Evolutionary conservation across 306 rosid species (phyloP).

Genomic region (Boehmeria nivea): DNA sequence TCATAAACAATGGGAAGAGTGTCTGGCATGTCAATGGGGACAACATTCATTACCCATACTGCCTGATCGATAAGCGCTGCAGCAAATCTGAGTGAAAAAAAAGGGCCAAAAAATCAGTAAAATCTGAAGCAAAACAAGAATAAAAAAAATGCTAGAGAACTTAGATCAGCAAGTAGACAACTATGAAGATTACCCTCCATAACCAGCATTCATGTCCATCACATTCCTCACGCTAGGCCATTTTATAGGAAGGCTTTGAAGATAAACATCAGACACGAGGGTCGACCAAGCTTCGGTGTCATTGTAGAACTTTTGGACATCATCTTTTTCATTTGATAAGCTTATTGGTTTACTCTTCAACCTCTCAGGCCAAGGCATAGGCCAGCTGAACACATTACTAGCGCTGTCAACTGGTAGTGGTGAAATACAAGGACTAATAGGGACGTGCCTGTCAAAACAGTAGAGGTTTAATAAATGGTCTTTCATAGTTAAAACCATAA

Average conservation of each 20-base stretch:
- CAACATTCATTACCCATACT: slow-evolving; percentile 90
- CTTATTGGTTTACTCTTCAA: slow-evolving; percentile 68
- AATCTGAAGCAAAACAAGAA: neutral
- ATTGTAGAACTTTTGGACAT: slow-evolving; percentile 39
- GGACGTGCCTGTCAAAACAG: slow-evolving; percentile 59
- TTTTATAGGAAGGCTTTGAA: slow-evolving; percentile 39
- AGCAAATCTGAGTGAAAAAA: slow-evolving; percentile 56
- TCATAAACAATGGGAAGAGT: slow-evolving; percentile 64
- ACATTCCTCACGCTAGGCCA: slow-evolving; percentile 82
- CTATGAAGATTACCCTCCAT: slow-evolving; percentile 66
- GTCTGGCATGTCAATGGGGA: slow-evolving; percentile 64
- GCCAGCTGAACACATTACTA: slow-evolving; percentile 62
- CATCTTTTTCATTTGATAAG: slow-evolving; percentile 40
- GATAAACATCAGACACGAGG: slow-evolving; percentile 58
- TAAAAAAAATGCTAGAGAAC: neutral
- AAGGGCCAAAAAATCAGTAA: neutral
- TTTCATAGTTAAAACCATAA: neutral
- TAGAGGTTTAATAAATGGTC: slow-evolving; percentile 7
- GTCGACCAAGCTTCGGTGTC: slow-evolving; percentile 67
- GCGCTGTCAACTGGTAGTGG: slow-evolving; percentile 51
- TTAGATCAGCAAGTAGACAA: neutral
- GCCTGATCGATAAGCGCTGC: slow-evolving; percentile 69
- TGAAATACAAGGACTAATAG: slow-evolving; percentile 54
- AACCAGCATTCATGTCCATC: slow-evolving; percentile 96
- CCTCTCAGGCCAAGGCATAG: slow-evolving; percentile 79